A percentile compares a stretch with the other conserved stretches of the same genome.
Evolutionary conservation across 257 asterid species (phyloP).

Genomic region (Penstemon eatonii): DNA sequence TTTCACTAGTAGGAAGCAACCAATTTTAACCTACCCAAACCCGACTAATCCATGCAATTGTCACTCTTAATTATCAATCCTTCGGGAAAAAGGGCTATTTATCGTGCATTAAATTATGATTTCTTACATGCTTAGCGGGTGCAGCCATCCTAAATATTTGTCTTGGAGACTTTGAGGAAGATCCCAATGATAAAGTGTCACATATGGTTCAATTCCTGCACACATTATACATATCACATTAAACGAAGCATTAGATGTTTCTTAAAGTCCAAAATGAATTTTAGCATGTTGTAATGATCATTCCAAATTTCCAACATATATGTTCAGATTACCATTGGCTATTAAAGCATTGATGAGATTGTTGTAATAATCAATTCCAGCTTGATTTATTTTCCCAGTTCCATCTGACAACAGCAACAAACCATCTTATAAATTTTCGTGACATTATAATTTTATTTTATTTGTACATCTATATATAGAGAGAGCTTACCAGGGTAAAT

Average conservation of each 20-base stretch:
- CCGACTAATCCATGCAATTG: too few species aligned
- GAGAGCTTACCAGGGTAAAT: constrained; percentile 69
- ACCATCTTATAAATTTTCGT: too few species aligned
- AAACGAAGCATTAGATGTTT: too few species aligned
- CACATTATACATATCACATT: background rate
- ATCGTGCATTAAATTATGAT: background rate
- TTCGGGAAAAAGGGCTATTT: too few species aligned
- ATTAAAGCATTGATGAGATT: constrained; percentile 68
- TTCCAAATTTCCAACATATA: background rate
- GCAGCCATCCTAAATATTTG: constrained; percentile 69
- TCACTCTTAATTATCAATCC: too few species aligned
- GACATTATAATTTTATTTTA: background rate
- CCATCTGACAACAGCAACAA: constrained; percentile 50
- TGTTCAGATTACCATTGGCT: constrained; percentile 49
- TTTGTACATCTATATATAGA: background rate
- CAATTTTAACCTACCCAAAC: too few species aligned
- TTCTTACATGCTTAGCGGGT: constrained; percentile 62
- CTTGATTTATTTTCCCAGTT: constrained; percentile 70
- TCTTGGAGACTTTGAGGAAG: constrained; percentile 83
- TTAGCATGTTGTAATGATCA: background rate
- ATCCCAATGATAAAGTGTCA: constrained; percentile 92
- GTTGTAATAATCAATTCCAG: constrained; percentile 87
- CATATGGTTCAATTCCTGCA: constrained; percentile 80
- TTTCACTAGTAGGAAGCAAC: too few species aligned
- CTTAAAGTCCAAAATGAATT: background rate